phyloP scores from a whole-genome alignment of 257 asterid genomes.

The Datura wrightii region DNA sequence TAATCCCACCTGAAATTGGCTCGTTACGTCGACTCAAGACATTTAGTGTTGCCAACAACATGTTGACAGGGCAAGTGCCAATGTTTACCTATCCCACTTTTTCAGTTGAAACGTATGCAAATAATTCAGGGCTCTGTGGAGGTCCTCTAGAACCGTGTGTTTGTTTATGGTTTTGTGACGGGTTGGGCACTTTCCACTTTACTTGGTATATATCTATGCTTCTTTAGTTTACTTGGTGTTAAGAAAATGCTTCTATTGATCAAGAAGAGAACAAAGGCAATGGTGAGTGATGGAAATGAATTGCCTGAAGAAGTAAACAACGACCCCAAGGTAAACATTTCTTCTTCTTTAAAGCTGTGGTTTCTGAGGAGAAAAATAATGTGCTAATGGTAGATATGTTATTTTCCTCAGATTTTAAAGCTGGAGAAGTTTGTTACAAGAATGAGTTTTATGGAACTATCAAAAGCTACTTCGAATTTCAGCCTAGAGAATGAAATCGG shows the following conservation, averaged over 20 bases:
- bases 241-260: background rate
- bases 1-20: background rate
- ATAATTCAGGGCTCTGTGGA: background rate
- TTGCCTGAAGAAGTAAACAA: conserved; percentile 10
- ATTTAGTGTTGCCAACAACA: background rate
- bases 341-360: no score
- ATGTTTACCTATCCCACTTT: fast-evolving
- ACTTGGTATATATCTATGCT: conserved; percentile 4
- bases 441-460: conserved; percentile 23
- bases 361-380: no score
- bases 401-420: background rate
- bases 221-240: background rate
- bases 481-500: background rate
- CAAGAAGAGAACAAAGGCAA: background rate
- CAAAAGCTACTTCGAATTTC: background rate
- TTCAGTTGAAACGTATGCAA: background rate
- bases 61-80: background rate
- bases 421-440: background rate
- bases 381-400: background rate
- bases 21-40: background rate
- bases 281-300: background rate
- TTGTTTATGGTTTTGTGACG: background rate
- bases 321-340: background rate
- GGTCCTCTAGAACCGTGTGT: fast-evolving
- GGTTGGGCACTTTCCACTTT: background rate